A percentile compares a stretch with the other conserved stretches of the same genome.
phyloP scores from a whole-genome alignment of 2,329 filamentous ascomycete species.

The Trichoderma sp. region DNA sequence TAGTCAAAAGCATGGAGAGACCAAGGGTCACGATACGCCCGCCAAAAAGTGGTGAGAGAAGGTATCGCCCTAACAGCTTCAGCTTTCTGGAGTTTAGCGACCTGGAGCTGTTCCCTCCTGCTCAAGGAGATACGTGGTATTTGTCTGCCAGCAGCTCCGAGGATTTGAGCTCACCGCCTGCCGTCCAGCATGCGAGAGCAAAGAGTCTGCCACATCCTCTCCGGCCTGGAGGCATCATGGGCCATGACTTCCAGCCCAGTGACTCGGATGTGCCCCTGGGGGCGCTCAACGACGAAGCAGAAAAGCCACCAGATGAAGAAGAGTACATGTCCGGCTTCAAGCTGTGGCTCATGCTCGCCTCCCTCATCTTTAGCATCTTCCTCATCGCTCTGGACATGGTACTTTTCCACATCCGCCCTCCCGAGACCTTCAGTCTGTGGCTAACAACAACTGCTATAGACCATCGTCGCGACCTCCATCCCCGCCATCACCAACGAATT shows the following conservation, averaged over 20 bases:
- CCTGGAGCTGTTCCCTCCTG: not conserved
- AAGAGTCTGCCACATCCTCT: not conserved
- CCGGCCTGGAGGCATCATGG: not conserved
- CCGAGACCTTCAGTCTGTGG: too few species aligned
- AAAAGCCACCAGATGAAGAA: not conserved
- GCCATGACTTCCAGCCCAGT: not conserved
- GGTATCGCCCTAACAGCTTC: not conserved
- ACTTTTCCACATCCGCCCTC: too few species aligned
- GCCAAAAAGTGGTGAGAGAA: not conserved
- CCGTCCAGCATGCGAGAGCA: not conserved
- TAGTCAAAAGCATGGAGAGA: not conserved
- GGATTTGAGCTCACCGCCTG: not conserved
- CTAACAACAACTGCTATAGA: slow-evolving; percentile 36
- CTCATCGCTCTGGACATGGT: slow-evolving; percentile 47
- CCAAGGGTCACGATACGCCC: not conserved
- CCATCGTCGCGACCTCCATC: slow-evolving; percentile 54
- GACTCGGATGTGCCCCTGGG: not conserved
- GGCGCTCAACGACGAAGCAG: not conserved
- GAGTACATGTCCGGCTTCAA: slow-evolving; percentile 7
- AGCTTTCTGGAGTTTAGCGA: not conserved
- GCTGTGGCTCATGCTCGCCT: slow-evolving; percentile 41
- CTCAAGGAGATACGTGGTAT: not conserved
- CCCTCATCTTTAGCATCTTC: slow-evolving; percentile 47
- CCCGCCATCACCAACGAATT: slow-evolving; percentile 54
- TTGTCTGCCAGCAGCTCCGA: not conserved